A percentile compares a stretch with the other conserved stretches of the same genome.
Conservation (phyloP, 768 basidiomycete genomes). For the Naganishia randhawae region DNA sequence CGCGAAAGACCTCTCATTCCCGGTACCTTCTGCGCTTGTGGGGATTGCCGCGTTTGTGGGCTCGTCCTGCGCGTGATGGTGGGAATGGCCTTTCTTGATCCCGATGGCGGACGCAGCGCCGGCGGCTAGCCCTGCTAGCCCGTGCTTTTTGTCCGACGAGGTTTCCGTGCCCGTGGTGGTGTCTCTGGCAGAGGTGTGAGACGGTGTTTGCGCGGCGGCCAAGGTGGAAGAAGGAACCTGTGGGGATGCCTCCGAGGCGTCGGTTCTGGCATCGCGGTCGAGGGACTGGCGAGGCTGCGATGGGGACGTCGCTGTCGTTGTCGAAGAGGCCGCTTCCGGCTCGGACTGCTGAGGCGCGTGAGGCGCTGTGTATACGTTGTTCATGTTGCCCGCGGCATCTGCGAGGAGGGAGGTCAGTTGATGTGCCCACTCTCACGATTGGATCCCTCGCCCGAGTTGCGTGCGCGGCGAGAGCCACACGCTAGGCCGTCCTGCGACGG, state of each 20-base stretch:
- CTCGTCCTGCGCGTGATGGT: neutral
- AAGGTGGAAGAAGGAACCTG: neutral
- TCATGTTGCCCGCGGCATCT: constrained; percentile 51
- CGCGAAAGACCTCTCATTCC: no score
- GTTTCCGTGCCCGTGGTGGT: neutral
- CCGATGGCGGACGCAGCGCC: constrained; percentile 12
- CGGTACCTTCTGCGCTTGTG: no score
- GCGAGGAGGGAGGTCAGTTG: neutral
- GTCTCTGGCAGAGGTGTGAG: neutral
- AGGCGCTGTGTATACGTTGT: constrained; percentile 51
- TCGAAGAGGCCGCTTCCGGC: neutral
- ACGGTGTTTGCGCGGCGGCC: no score
- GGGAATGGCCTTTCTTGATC: neutral
- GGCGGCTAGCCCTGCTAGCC: neutral
- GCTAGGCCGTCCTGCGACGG: neutral
- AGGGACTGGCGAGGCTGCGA: neutral
- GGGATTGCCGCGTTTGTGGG: neutral
- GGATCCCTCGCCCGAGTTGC: no score
- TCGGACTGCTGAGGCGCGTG: constrained; percentile 30
- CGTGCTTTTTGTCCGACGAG: constrained; percentile 6
- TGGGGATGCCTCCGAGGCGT: neutral
- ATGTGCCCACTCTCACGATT: no score
- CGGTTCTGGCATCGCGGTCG: neutral
- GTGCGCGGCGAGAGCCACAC: no score
- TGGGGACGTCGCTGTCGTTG: neutral